These are phyloP conservation scores for Omphalotus guepiniiformis DNA, from an alignment of 768 basidiomycete species.

Conservation along the genomic window DNA sequence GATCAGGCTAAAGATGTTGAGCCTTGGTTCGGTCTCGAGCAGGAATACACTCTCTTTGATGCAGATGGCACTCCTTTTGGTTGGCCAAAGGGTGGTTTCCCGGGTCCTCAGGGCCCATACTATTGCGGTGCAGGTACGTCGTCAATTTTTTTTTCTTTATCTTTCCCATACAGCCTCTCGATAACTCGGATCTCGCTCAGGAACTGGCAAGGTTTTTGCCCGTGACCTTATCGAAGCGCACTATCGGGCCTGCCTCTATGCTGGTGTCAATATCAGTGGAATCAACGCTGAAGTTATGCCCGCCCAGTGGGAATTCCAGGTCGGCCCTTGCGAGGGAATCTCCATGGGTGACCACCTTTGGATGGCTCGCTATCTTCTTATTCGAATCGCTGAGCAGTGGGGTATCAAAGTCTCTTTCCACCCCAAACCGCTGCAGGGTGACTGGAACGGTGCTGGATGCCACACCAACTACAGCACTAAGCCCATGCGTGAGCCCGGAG, in stretches of 20 bases:
- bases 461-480: constrained; percentile 98
- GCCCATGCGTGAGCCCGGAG: constrained; percentile 90
- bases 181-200: constrained; percentile 34
- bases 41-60: constrained; percentile 98
- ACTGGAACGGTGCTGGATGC: constrained; percentile 99
- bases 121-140: constrained; percentile 95
- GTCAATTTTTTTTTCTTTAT: background rate
- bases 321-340: constrained; percentile 97
- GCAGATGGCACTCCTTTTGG: constrained; percentile 86
- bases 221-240: constrained; percentile 99
- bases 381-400: constrained; percentile 98
- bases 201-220: constrained; percentile 95
- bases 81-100: constrained; percentile 99
- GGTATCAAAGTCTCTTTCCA: constrained; percentile 98
- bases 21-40: constrained; percentile 99
- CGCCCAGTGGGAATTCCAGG: constrained; percentile 99
- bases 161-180: constrained; percentile 9
- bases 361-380: constrained; percentile 96
- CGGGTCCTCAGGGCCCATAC: constrained; percentile 98
- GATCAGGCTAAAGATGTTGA: constrained; percentile 73
- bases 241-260: constrained; percentile 93
- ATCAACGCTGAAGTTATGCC: constrained; percentile 99
- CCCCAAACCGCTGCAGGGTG: constrained; percentile 94
- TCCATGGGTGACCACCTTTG: constrained; percentile 99
- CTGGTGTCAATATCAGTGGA: constrained; percentile 96